Percentiles rank a stretch among this genome's conserved stretches.
Conservation (phyloP, 495 filamentous ascomycete genomes). For the Viridothelium virens region DNA sequence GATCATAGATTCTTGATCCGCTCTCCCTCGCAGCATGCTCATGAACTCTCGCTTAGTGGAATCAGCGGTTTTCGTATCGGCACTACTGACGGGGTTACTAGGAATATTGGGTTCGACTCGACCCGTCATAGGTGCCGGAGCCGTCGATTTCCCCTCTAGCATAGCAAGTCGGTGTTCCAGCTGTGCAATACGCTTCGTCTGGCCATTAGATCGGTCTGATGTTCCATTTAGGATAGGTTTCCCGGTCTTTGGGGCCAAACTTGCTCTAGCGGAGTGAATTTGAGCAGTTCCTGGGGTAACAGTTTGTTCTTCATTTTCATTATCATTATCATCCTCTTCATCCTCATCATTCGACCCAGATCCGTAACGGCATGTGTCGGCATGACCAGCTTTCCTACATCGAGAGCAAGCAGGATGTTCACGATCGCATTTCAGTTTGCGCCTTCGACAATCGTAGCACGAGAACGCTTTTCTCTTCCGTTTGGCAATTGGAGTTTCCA, state of each 20-base stretch:
- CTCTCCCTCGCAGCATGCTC: neutral
- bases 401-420: conserved; percentile 22
- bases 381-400: conserved; percentile 23
- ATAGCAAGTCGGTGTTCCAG: conserved; percentile 11
- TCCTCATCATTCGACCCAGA: conserved; percentile 16
- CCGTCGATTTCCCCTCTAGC: conserved; percentile 4
- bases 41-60: neutral
- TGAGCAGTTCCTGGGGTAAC: neutral
- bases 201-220: conserved; percentile 15
- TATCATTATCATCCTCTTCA: conserved; percentile 1
- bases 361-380: conserved; percentile 20
- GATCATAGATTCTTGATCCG: neutral
- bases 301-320: neutral
- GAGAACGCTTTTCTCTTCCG: conserved; percentile 27
- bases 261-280: neutral
- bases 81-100: neutral
- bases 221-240: conserved; percentile 13
- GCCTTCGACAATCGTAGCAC: conserved; percentile 24
- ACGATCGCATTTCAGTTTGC: conserved; percentile 28
- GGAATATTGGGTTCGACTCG: neutral
- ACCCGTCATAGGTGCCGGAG: neutral
- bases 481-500: conserved; percentile 12
- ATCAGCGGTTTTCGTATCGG: neutral
- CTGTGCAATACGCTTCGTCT: conserved; percentile 1
- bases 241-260: neutral